phyloP scores from a whole-genome alignment of 306 rosid species.

The Cicer judaicum region DNA sequence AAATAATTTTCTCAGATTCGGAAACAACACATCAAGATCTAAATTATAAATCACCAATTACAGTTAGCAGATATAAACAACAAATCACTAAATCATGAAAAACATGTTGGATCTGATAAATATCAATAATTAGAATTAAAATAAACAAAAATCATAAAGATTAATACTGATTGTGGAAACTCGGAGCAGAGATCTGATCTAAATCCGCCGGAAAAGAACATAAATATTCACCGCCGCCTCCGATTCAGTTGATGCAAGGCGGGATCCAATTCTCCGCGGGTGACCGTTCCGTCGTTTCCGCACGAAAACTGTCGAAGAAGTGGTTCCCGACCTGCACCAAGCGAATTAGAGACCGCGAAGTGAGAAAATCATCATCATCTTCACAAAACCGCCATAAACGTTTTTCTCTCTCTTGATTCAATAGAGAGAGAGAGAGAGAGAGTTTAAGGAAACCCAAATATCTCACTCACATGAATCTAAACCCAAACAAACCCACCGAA shows the following conservation, averaged over 20 bases:
- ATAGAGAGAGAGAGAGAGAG: not conserved
- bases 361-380: constrained; percentile 39
- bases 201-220: constrained; percentile 22
- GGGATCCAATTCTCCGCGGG: constrained; percentile 67
- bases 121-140: not conserved
- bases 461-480: not conserved
- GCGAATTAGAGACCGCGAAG: constrained; percentile 97
- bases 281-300: constrained; percentile 5
- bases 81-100: constrained; percentile 5
- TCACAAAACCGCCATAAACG: constrained; percentile 11
- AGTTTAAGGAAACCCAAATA: not conserved
- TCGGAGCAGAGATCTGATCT: constrained; percentile 53
- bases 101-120: constrained; percentile 51
- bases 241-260: constrained; percentile 99
- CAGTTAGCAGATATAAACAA: not conserved
- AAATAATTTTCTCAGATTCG: constrained; percentile 32
- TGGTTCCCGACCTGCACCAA: constrained; percentile 99
- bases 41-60: constrained; percentile 11
- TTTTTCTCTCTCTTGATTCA: not conserved
- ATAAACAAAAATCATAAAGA: not conserved
- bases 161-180: constrained; percentile 21
- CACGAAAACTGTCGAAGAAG: constrained; percentile 42
- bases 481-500: constrained; percentile 43
- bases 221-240: constrained; percentile 74
- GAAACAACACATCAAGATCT: constrained; percentile 45